Evolutionary conservation across 2,329 filamentous ascomycete genomes (phyloP), one percentile per base, ranked within the genome.

Genomic region (Aspergillus vadensis): DNA sequence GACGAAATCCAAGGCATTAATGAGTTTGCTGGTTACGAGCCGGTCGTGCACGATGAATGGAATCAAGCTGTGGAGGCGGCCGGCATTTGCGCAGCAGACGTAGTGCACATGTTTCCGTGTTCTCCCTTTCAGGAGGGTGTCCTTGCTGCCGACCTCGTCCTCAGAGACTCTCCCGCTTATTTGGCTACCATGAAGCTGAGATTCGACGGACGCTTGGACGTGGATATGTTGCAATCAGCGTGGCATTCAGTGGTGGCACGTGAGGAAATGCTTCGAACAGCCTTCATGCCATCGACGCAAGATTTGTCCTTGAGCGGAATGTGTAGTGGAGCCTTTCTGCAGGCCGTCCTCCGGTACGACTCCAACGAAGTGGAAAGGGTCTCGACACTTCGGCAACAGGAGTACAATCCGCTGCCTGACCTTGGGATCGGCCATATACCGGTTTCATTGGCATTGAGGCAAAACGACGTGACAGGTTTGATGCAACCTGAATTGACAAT

Each of bases 221-320:
- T 55, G 6, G 12, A 36, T 1, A 10, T 14, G 1, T 19, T 59
- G 19, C 51, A 41, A 3, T 23, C 19, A 7, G 57, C 57, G 21
- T 59, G 57, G 57, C 39, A 15, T 12, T 10, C 10, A 36, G 30
- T 44, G 1, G 51, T 59, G 14, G 23, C 39, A 15, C 19, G n/a
- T 15, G 52, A 59, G 43, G 44, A 55, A 6, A 55, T 59, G 57
- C 57, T 59, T n/a, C 57, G 57, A n/a, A 59, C 57, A 12, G 36
- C 17, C 15, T 59, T 59, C 17, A 14, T 55, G 5, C 57, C 51
- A 5, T 38, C 30, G 5, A 38, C 53, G 1, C 19, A 27, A 17
- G 4, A 14, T 5, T 5, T 23, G 14, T 4, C 17, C 1, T 5
- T n/a, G 5, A 21, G 39, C 6, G 51, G 51, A 6, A 51, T 50